Evolutionary conservation across 2,329 filamentous ascomycete species (phyloP).

Genomic region (Sclerotinia minor): DNA sequence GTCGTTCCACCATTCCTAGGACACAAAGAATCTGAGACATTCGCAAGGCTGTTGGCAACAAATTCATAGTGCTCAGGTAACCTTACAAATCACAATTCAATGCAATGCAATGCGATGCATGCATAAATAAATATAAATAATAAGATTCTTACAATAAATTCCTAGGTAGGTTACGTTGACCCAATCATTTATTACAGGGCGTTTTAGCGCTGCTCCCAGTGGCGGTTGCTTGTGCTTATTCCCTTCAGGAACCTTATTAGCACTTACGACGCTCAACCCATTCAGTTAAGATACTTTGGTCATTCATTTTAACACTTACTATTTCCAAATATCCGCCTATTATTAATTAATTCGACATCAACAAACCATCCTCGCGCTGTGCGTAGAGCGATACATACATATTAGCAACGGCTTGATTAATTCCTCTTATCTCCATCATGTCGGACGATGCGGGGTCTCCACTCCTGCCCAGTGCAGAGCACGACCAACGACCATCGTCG

Average conservation of each 20-base stretch:
- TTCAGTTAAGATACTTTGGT: not conserved
- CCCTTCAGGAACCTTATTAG: not conserved
- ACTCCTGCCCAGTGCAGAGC: constrained; percentile 20
- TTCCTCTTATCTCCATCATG: constrained; percentile 16
- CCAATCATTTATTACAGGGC: not conserved
- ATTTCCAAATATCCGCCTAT: not conserved
- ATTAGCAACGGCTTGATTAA: not conserved
- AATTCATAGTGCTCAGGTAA: not conserved
- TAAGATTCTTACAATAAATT: too few species aligned
- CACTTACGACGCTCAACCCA: not conserved
- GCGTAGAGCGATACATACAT: constrained; percentile 24
- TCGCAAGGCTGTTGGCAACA: constrained; percentile 1
- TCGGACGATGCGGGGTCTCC: constrained; percentile 22
- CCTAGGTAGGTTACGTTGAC: not conserved
- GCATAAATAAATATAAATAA: not conserved
- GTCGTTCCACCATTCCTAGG: not conserved
- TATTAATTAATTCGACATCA: constrained; percentile 5
- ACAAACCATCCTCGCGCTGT: constrained; percentile 21
- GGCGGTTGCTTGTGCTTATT: constrained; percentile 13
- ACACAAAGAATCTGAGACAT: not conserved
- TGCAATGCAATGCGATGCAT: too few species aligned
- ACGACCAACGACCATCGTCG: constrained; percentile 24
- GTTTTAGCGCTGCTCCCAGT: constrained; percentile 5
- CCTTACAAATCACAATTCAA: constrained; percentile 5
- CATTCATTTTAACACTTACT: not conserved